A percentile compares a stretch with the other conserved stretches of the same genome.
Conservation (phyloP, 2,329 filamentous ascomycete species). For the Hypoxylon sp. region DNA sequence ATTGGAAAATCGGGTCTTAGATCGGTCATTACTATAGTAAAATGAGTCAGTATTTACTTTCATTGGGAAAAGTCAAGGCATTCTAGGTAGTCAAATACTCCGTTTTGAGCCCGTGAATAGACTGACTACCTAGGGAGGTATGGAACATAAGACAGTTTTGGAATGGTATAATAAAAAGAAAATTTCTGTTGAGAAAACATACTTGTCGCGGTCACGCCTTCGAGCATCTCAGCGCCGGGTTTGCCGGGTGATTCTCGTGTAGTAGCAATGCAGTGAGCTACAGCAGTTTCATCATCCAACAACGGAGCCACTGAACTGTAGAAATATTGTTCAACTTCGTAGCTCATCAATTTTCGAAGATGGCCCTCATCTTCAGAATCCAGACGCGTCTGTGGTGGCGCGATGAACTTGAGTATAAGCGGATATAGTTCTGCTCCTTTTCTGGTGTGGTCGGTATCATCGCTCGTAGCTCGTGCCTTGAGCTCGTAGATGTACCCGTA, state of each 20-base stretch:
- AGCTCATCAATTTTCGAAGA: conserved; percentile 75
- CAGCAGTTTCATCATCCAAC: conserved; percentile 55
- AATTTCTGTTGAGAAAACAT: background rate
- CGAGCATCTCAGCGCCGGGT: conserved; percentile 51
- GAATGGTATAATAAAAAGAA: background rate
- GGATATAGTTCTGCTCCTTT: conserved; percentile 52
- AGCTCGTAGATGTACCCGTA: conserved; percentile 71
- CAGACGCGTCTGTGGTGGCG: conserved; percentile 59
- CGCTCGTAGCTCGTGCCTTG: conserved; percentile 57
- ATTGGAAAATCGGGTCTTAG: conserved; percentile 68
- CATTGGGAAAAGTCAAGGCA: background rate
- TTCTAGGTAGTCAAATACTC: background rate
- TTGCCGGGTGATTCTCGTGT: conserved; percentile 42
- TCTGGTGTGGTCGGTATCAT: conserved; percentile 29
- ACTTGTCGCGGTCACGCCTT: conserved; percentile 63
- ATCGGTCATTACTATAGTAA: conserved; percentile 65
- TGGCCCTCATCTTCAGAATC: conserved; percentile 70
- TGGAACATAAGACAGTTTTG: background rate
- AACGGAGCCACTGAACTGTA: conserved; percentile 69
- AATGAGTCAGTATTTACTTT: conserved; percentile 5
- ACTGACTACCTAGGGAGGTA: background rate
- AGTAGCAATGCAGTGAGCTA: conserved; percentile 46
- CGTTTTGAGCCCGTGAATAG: background rate
- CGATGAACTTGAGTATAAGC: conserved; percentile 73
- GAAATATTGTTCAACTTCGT: conserved; percentile 77